phyloP scores from a whole-genome alignment of 2,329 filamentous ascomycete species.

The Cladosporium phlei region DNA sequence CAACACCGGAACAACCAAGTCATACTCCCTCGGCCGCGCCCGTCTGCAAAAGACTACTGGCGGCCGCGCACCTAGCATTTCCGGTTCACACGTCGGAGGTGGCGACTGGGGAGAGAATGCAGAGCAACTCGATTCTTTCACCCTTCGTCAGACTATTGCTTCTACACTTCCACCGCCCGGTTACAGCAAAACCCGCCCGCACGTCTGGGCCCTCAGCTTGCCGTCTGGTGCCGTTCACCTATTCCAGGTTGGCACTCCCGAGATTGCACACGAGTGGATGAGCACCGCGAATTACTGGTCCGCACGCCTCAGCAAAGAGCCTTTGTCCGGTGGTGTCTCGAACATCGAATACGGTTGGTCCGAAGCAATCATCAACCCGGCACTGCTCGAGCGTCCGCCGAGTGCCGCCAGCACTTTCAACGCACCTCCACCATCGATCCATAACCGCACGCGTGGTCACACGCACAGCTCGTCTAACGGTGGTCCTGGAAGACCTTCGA shows the following conservation, averaged over 20 bases:
- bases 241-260: constrained; percentile 94
- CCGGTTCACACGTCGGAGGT: constrained; percentile 72
- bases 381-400: constrained; percentile 32
- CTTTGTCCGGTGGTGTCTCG: constrained; percentile 84
- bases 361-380: constrained; percentile 66
- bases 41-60: constrained; percentile 16
- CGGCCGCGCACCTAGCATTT: constrained; percentile 34
- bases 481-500: constrained; percentile 27
- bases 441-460: constrained; percentile 19
- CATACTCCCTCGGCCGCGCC: constrained; percentile 35
- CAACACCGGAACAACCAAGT: constrained; percentile 59
- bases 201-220: constrained; percentile 90
- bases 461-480: constrained; percentile 24
- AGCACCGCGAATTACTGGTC: constrained; percentile 97
- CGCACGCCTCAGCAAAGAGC: constrained; percentile 87
- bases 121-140: constrained; percentile 80
- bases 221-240: constrained; percentile 92
- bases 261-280: constrained; percentile 93
- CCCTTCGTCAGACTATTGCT: constrained; percentile 84
- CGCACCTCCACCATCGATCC: constrained; percentile 25
- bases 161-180: constrained; percentile 84
- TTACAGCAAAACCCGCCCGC: constrained; percentile 82
- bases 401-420: constrained; percentile 17
- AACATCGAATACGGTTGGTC: constrained; percentile 99
- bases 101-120: constrained; percentile 99